Evolutionary conservation across 345 rosid species (phyloP).

Genomic region (Erodium maritimum): DNA sequence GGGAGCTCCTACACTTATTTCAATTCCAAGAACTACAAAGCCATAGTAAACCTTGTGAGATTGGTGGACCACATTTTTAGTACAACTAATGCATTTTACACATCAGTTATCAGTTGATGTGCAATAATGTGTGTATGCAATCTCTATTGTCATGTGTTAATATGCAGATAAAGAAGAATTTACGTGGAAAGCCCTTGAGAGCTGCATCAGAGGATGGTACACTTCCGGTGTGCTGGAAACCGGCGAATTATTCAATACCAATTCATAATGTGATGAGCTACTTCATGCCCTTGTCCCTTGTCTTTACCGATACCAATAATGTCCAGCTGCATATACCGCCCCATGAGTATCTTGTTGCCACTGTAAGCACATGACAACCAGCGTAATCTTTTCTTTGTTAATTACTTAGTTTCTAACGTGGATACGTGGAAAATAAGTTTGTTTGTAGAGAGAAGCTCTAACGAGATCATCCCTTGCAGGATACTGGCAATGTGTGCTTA

Average conservation of each 20-base stretch:
- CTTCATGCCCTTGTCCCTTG: slow-evolving; percentile 13
- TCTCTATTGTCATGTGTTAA: not conserved
- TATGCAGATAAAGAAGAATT: slow-evolving; percentile 9
- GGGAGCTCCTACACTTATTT: slow-evolving; percentile 7
- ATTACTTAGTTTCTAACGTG: not conserved
- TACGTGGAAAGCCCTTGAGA: slow-evolving; percentile 2
- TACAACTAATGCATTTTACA: not conserved
- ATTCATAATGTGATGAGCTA: slow-evolving; percentile 7
- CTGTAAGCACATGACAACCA: slow-evolving; percentile 8
- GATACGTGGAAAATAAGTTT: not conserved
- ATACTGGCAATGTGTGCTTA: slow-evolving; percentile 15
- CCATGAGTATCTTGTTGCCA: slow-evolving; percentile 15
- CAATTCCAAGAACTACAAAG: not conserved
- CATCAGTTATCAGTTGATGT: not conserved
- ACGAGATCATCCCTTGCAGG: not conserved
- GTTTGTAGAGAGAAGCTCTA: not conserved
- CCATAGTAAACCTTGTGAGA: slow-evolving; percentile 3
- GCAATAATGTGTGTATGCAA: no score
- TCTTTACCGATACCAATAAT: slow-evolving; percentile 6
- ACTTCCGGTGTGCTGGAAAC: slow-evolving; percentile 21
- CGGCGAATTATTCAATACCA: slow-evolving; percentile 3
- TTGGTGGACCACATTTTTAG: not conserved
- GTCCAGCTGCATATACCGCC: slow-evolving; percentile 13
- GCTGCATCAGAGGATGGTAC: slow-evolving; percentile 1
- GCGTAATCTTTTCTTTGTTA: not conserved